Evolutionary conservation across 164 flowering plant genomes (phyloP), one percentile per base, ranked within the genome.

Genomic region (Macadamia tetraphylla): DNA sequence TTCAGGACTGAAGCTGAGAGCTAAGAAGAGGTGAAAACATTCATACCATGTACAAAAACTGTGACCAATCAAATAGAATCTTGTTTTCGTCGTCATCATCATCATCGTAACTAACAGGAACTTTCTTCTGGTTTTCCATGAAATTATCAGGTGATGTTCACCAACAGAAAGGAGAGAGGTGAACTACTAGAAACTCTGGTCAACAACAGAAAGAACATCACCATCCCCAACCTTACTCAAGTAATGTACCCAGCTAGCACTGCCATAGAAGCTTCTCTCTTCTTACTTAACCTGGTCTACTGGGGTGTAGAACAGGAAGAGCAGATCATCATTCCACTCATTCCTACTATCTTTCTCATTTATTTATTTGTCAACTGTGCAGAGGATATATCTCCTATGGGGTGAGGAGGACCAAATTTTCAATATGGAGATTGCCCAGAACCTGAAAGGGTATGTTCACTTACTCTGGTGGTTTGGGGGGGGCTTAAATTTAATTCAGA

Each of bases 341-440:
- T 35, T 35, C 40, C 5, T 2, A 35, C 40, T 5, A 2, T 35
- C 5, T 5, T 35, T 35, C 5, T 35, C 5, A 35, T 35, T 35
- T 1, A 11, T 51, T 53, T 40, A 10, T 57, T 9, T 49, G 44
- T 15, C 9, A 13, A 8, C 13, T 58, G 66, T 70, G 75, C 85
- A 94, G 98, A 90, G 73, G 58, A 81, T 94, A 68, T 94, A 87
- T 77, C 87, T 94, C 30, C 71, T 94, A 7, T 94, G 97, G 99
- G 99, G 99, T 2, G 92, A 90, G 67, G 75, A 86, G 5, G 99
- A 94, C 72, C 88, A 85, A 71, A 83, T 92, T 49, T 94, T 94
- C 82, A 84, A 83, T 23, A 43, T 83, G 58, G 92, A 90, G 64
- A 82, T 85, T 29, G 99, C 98, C 63, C 83, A 83, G 43, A 86